Evolutionary conservation across 768 basidiomycete species (phyloP).

Genomic region (Tricholoma sp.): DNA sequence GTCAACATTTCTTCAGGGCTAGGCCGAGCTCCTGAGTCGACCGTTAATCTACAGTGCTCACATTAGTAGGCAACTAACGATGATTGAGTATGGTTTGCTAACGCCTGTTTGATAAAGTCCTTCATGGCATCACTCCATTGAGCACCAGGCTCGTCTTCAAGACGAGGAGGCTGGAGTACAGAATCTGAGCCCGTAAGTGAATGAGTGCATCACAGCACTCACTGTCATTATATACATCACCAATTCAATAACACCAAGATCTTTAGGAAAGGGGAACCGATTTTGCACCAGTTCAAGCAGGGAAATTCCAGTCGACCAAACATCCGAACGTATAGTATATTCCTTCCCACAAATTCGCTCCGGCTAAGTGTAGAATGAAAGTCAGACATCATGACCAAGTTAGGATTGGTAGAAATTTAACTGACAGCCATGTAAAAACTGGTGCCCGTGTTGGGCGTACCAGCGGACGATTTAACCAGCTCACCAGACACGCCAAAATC

Average conservation of each 20-base stretch:
- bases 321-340: conserved; percentile 94
- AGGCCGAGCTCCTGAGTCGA: conserved; percentile 67
- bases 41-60: conserved; percentile 30
- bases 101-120: conserved; percentile 86
- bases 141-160: conserved; percentile 67
- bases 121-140: conserved; percentile 85
- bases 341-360: conserved; percentile 90
- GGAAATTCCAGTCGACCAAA: conserved; percentile 96
- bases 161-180: conserved; percentile 61
- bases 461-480: conserved; percentile 84
- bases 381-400: conserved; percentile 6
- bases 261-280: conserved; percentile 90
- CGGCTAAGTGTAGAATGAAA: conserved; percentile 52
- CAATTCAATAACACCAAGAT: conserved; percentile 88
- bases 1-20: conserved; percentile 77
- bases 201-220: neutral
- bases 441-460: conserved; percentile 90
- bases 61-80: neutral
- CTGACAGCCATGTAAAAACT: conserved; percentile 98
- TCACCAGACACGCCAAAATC: conserved; percentile 99
- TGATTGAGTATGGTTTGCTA: conserved; percentile 23
- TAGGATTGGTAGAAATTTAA: conserved; percentile 13
- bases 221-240: conserved; percentile 82
- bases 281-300: conserved; percentile 92
- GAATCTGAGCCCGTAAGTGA: conserved; percentile 12